Base-by-base conservation (phyloP, 1,284 basidiomycete species). In the Naganishia liquefaciens region DNA sequence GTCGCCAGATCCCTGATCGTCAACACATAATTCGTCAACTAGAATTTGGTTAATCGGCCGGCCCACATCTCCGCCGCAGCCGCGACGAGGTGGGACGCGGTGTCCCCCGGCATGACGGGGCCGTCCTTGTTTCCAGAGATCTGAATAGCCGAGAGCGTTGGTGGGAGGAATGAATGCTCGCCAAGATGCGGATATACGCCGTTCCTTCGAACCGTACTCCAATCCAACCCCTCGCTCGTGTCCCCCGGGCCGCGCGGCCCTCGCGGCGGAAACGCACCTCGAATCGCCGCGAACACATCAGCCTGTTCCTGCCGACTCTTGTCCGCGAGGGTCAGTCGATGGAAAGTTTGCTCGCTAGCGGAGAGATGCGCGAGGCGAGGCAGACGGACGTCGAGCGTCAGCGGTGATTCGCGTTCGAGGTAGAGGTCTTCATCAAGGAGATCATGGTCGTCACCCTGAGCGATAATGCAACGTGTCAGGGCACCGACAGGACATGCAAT, bases 401-500 rank as follows among this genome's bases (percentile, higher is more conserved):
- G 46, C 28, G 65, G 42, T 2, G 65, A 66, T 37, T 66, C 65
- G n/a, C 65, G 62, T 40, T 67, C 65, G 23, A 67, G 49, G 23
- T 62, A 67, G 9, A 67, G 37, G 30, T 46, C 53, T 43, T 62
- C 50, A 30, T 67, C 65, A 15, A 61, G 46, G 15, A 58, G 55
- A 44, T 63, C 60, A 17, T 53, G 42, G 21, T 60, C 55, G 43
- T 58, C 62, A 5, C 65, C 65, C 60, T 65, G 21, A 25, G 3
- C 6, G 70, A 46, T 2, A 76, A 62, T 9, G 66, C 69, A 74
- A 75, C 33, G n/a, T 19, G 19, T 33, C n/a, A n/a, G 15, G 30
- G n/a, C 7, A 23, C 13, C 65, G 72, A n/a, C n/a, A n/a, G n/a
- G n/a, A n/a, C n/a, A n/a, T n/a, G n/a, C n/a, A n/a, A n/a, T n/a